These are phyloP conservation scores for bread wheat (Triticum aestivum) DNA, from an alignment of 176 grass and related monocot genomes.

Conservation along the genomic window DNA sequence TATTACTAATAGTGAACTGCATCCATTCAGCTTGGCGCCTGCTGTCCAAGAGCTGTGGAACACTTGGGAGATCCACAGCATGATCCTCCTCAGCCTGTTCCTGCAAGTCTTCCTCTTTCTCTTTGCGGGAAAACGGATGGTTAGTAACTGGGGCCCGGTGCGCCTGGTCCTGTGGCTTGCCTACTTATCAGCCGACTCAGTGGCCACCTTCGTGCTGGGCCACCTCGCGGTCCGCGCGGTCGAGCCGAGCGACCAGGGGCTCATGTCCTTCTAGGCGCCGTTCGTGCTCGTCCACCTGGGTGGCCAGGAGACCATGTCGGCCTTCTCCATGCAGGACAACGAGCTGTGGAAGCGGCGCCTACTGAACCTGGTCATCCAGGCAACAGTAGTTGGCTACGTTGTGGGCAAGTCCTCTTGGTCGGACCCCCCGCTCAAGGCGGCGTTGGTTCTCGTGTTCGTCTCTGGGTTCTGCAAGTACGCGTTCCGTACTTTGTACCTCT, in stretches of 20 bases:
- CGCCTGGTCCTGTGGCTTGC: background rate
- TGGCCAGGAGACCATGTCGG: background rate
- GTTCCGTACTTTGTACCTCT: background rate
- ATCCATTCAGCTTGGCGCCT: background rate
- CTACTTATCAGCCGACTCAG: background rate
- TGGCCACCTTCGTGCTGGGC: background rate
- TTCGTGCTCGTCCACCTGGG: slow-evolving; percentile 2
- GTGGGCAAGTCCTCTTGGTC: background rate
- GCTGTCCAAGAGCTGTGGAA: background rate
- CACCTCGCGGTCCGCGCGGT: background rate
- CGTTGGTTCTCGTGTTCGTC: background rate
- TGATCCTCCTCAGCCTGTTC: background rate
- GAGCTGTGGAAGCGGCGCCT: background rate
- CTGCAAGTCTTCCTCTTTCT: too few relatives aligned
- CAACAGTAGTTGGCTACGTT: background rate
- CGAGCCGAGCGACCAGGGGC: background rate
- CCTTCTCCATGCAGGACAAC: slow-evolving; percentile 13
- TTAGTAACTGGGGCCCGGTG: too few relatives aligned
- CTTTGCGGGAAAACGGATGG: too few relatives aligned
- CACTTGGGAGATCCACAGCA: background rate
- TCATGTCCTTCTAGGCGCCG: background rate
- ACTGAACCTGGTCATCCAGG: background rate
- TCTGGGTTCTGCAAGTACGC: background rate
- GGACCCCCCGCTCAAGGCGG: background rate
- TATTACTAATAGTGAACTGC: too few relatives aligned